Evolutionary conservation across 345 rosid genomes (phyloP), one percentile per base, ranked within the genome.

Genomic region (Arabidopsis arenosa): DNA sequence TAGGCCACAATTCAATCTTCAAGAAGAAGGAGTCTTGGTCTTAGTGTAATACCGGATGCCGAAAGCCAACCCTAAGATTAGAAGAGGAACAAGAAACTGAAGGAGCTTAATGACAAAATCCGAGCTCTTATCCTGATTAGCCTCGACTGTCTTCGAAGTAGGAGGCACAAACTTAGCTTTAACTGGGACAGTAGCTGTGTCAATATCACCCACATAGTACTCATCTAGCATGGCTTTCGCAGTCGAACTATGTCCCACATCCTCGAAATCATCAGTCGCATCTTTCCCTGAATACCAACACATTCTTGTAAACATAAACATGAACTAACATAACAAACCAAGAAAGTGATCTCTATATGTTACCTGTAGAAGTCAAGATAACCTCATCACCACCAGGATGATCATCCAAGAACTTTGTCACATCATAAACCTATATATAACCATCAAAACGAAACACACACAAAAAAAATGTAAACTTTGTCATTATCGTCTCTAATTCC

Each of bases 171-270:
- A 88, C 66, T 68, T 81, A 60, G 66, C 75, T 83, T 73, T 81
- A 57, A 83, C 11, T 0, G 97, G 96, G 72, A 90, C 80, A 48
- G 94, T 89, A 32, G 89, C 75, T 37, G 89, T 12, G 66, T 92
- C 94, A 5, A 92, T 83, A 13, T 86, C 85, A 35, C 99, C 99
- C 0, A 92, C 82, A 11, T 84, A 88, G 81, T 72, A 84, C 74
- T 92, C 98, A 37, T 88, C 97, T 84, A 92, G 83, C 97, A 92
- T 90, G 4, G 93, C 91, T 70, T 82, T 86, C 3, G 99, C 99
- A 17, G 80, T 84, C 53, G 74, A 79, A 72, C 99, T 92, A 69
- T 95, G 99, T 10, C 97, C 99, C 12, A 95, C 94, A 79, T 95
- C 97, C 75, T 90, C 97, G 21, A 95, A 95, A 77, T 95, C 97